Conservation (phyloP, 441 rosid genomes). For the Hypseocharis bilobata region DNA sequence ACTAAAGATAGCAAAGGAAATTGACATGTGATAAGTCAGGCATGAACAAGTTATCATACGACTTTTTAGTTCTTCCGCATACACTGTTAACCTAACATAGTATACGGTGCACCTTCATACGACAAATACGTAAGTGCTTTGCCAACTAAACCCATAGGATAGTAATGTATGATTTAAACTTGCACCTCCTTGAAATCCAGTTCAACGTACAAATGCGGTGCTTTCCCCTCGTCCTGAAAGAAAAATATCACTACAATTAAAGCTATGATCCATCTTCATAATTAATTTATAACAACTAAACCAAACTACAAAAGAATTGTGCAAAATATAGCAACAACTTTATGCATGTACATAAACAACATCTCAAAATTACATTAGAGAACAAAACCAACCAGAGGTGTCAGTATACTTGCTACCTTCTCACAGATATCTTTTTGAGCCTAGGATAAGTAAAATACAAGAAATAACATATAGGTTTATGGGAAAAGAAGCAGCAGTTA, state of each 20-base stretch:
- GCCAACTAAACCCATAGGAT: slow-evolving; percentile 13
- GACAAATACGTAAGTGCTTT: neutral
- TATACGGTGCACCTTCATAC: neutral
- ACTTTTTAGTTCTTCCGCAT: slow-evolving; percentile 2
- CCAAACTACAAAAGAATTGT: neutral
- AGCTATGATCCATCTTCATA: neutral
- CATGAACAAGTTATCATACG: slow-evolving; percentile 3
- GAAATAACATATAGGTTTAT: neutral
- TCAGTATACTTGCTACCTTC: neutral
- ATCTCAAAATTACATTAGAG: neutral
- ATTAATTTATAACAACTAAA: neutral
- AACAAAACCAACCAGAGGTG: neutral
- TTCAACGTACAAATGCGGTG: slow-evolving; percentile 83
- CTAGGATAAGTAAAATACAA: neutral
- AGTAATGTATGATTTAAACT: slow-evolving; percentile 17
- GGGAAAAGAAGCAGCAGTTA: neutral
- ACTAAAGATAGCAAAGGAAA: no score
- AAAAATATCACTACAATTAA: slow-evolving; percentile 1
- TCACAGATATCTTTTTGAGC: neutral
- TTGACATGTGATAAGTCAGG: neutral
- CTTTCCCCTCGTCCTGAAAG: slow-evolving; percentile 71
- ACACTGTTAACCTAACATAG: neutral
- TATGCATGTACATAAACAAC: neutral
- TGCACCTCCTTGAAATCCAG: slow-evolving; percentile 87
- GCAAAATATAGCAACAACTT: neutral